These are phyloP conservation scores for Lepidium africanum DNA, from an alignment of 345 rosid species.

Conservation along the genomic window DNA sequence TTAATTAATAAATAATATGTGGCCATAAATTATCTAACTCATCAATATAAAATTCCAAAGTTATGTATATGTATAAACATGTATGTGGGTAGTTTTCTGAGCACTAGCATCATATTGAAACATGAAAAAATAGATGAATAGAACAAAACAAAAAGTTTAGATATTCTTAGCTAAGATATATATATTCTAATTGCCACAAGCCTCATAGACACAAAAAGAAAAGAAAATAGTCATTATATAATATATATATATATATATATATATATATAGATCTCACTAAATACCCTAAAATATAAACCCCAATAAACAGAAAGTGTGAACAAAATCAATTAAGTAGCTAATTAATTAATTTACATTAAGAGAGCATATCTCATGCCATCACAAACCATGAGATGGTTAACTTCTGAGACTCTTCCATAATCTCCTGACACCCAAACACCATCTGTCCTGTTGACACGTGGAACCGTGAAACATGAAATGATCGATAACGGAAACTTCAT, in stretches of 20 bases:
- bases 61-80: background rate
- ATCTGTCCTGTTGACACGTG: conserved; percentile 54
- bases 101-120: background rate
- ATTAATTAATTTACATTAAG: conserved; percentile 45
- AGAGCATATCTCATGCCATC: conserved; percentile 95
- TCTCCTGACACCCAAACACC: conserved; percentile 73
- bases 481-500: conserved; percentile 45
- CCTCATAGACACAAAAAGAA: conserved; percentile 1
- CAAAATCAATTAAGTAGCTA: background rate
- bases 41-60: background rate
- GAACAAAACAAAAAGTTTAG: background rate
- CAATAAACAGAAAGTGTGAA: background rate
- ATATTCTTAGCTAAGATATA: background rate
- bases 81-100: background rate
- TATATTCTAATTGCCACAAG: background rate
- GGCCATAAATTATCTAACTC: background rate
- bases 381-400: conserved; percentile 81
- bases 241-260: no score
- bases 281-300: background rate
- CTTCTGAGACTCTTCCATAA: conserved; percentile 52
- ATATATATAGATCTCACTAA: no score
- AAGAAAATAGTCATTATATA: background rate
- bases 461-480: conserved; percentile 67
- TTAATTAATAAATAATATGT: background rate
- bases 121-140: background rate